Base-by-base conservation (phyloP, 768 basidiomycete species). In the Plicaturopsis crispa region DNA sequence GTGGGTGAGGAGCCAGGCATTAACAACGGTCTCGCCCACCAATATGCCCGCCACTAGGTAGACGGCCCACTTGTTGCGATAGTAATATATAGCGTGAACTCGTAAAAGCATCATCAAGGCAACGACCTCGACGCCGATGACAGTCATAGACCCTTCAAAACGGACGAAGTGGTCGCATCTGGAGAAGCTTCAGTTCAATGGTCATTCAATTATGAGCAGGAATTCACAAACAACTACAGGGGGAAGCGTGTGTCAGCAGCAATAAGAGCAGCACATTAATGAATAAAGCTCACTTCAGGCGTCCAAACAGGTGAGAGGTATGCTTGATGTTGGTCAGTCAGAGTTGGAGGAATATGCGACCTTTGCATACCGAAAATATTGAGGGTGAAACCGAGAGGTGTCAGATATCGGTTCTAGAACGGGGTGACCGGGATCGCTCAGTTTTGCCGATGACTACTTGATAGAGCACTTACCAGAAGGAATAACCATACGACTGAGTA, bases 141-240 rank as follows among this genome's bases (percentile, higher is more conserved):
- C 57, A 0, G 67, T 67, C 54, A 66, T 67, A 18, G 57, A 47
- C 4, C 73, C 73, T 51, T 76, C 74, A 36, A 66, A 75, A 19
- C 66, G 61, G 17, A 75, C 62, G 43, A 74, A 76, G 31, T 57
- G 60, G 4, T 41, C 40, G 38, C 74, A 75, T 33, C 70, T 73
- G 24, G 5, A 19, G 31, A 31, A 6, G 20, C 31, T 10, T 0
- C 42, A 35, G 26, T 8, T 28, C 26, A 28, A 28, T 28, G n/a
- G n/a, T n/a, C n/a, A n/a, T n/a, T n/a, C n/a, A n/a, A n/a, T n/a
- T n/a, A n/a, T n/a, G n/a, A n/a, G n/a, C n/a, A n/a, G n/a, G n/a
- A n/a, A n/a, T n/a, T n/a, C n/a, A n/a, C n/a, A n/a, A n/a, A n/a
- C n/a, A n/a, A n/a, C n/a, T n/a, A n/a, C n/a, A n/a, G n/a, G n/a